Evolutionary conservation across 192 early-diverging fungal genomes (phyloP).

Genomic region (Rhizophagus prolifer): DNA sequence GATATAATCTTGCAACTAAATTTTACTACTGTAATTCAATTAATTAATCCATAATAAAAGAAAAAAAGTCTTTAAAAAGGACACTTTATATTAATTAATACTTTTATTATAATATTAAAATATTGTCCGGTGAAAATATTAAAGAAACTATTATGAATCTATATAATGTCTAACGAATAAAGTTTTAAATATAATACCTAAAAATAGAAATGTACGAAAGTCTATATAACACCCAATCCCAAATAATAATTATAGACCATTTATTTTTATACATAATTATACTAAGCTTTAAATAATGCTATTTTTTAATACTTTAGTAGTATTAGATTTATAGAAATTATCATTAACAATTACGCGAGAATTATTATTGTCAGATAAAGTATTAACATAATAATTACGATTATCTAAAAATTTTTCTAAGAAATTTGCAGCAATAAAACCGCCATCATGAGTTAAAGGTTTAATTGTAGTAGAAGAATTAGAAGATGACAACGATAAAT

Average conservation of each 20-base stretch:
- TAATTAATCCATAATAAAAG: too few species aligned
- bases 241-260: too few species aligned
- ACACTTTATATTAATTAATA: too few species aligned
- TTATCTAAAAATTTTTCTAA: conserved; percentile 38
- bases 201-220: too few species aligned
- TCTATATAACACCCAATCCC: too few species aligned
- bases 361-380: not conserved
- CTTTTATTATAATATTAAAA: too few species aligned
- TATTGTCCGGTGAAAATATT: too few species aligned
- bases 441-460: conserved; percentile 43
- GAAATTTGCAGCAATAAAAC: conserved; percentile 37
- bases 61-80: too few species aligned
- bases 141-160: too few species aligned
- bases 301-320: not conserved
- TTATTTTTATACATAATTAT: too few species aligned
- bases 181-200: too few species aligned
- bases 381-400: not conserved
- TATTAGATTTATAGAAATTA: not conserved
- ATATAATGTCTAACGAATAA: too few species aligned
- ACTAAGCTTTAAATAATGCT: not conserved
- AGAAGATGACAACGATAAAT: conserved; percentile 33
- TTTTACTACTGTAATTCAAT: not conserved
- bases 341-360: not conserved
- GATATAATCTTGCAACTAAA: not conserved
- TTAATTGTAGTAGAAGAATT: conserved; percentile 30